These are phyloP conservation scores for Colletotrichum liriopes DNA, from an alignment of 2,329 filamentous ascomycete species.

Conservation along the genomic window DNA sequence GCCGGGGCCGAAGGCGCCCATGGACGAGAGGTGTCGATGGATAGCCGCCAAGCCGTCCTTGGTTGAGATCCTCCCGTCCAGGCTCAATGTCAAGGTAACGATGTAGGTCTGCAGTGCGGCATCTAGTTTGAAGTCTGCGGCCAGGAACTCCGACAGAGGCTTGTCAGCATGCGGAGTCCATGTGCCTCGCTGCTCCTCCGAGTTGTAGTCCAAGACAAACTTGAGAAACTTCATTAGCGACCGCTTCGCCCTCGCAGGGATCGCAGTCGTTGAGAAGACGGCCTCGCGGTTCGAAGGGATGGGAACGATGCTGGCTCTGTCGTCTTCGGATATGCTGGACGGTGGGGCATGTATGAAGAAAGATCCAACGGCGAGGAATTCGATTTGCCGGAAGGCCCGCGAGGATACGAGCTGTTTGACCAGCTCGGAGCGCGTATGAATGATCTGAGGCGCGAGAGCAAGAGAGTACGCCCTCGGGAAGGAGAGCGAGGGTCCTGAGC, in stretches of 20 bases:
- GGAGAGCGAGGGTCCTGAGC: conserved; percentile 58
- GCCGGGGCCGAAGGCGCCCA: conserved; percentile 88
- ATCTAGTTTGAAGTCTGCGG: conserved; percentile 77
- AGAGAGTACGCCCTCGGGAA: conserved; percentile 85
- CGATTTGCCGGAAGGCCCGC: conserved; percentile 88
- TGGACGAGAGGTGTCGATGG: conserved; percentile 85
- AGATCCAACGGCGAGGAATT: conserved; percentile 93
- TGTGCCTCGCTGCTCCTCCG: conserved; percentile 64
- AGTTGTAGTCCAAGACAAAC: conserved; percentile 83
- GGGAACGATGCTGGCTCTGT: conserved; percentile 67
- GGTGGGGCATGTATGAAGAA: conserved; percentile 82
- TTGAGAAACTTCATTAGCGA: conserved; percentile 94
- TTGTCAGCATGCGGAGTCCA: conserved; percentile 73
- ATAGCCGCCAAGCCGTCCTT: conserved; percentile 80
- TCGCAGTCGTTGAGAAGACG: conserved; percentile 83
- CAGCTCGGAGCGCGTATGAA: conserved; percentile 86
- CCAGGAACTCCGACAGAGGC: conserved; percentile 73
- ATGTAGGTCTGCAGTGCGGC: conserved; percentile 75
- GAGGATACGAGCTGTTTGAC: conserved; percentile 89
- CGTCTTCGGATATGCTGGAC: conserved; percentile 44
- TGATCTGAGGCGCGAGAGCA: conserved; percentile 86
- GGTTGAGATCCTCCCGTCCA: conserved; percentile 75
- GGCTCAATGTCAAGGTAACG: conserved; percentile 80
- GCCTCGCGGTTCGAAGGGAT: conserved; percentile 94
- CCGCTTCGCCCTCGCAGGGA: conserved; percentile 87